These are phyloP conservation scores for Pythium chondricola DNA, from an alignment of 352 stramenopile species.

Conservation along the genomic window DNA sequence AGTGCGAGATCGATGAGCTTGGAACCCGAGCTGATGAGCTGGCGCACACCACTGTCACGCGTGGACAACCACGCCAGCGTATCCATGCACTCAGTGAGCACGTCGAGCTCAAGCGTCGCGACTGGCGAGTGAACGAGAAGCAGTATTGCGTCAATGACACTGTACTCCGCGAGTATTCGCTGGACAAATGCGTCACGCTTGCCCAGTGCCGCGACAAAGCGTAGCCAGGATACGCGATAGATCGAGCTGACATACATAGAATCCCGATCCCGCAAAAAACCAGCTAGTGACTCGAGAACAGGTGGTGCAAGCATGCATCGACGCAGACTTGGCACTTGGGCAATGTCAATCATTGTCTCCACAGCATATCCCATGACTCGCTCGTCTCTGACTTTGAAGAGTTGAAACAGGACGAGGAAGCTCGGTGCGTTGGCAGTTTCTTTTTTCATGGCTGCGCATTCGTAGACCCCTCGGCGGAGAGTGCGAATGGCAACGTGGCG, in stretches of 20 bases:
- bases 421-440: slow-evolving; percentile 30
- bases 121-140: slow-evolving; percentile 42
- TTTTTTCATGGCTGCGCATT: slow-evolving; percentile 20
- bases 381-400: slow-evolving; percentile 35
- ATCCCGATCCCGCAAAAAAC: slow-evolving; percentile 35
- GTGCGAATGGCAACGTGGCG: slow-evolving; percentile 15
- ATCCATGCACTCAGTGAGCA: slow-evolving; percentile 43
- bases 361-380: slow-evolving; percentile 35
- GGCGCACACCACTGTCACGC: slow-evolving; percentile 23
- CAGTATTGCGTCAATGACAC: slow-evolving; percentile 41
- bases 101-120: slow-evolving; percentile 22
- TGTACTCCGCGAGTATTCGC: slow-evolving; percentile 42
- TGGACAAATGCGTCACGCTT: slow-evolving; percentile 45
- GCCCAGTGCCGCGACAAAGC: slow-evolving; percentile 31
- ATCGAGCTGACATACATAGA: slow-evolving; percentile 8
- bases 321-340: slow-evolving; percentile 16
- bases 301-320: slow-evolving; percentile 31
- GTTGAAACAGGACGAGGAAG: slow-evolving; percentile 38
- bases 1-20: slow-evolving; percentile 49
- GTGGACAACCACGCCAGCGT: slow-evolving; percentile 52
- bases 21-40: slow-evolving; percentile 26
- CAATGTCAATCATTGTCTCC: slow-evolving; percentile 31
- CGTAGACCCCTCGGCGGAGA: slow-evolving; percentile 16
- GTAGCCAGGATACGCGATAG: slow-evolving; percentile 34
- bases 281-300: slow-evolving; percentile 35